Evolutionary conservation across 192 early-diverging fungal genomes (phyloP), one percentile per base, ranked within the genome.

Genomic region (Backusella tarrabulga): DNA sequence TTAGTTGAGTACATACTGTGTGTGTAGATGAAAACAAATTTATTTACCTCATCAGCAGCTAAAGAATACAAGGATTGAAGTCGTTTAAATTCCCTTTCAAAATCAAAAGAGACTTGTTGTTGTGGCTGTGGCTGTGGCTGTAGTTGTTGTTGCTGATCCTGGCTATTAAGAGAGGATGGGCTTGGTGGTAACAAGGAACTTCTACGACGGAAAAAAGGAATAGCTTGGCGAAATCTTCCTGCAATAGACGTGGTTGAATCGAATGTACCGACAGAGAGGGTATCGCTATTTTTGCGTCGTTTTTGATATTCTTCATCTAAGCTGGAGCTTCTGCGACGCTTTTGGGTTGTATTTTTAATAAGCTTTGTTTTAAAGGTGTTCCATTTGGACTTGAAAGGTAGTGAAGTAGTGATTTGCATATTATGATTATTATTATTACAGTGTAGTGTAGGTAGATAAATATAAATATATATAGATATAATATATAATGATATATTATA

Each of bases 41-140:
- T 56, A 29, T 26, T 63, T 74, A 74, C 72, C 72, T 74, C 72
- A 36, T 74, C 72, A 38, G 40, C 19, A 54, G 72, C 72, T 15
- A 74, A 60, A 34, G 40, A 15, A 26, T 74, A 74, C 41, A 60
- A 23, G 38, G 52, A 52, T 52, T 72, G 41, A 9, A 72, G 32
- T 34, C 54, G 29, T 63, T 63, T 34, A 23, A 74, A 21, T 36
- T 74, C 72, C 56, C 29, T 63, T 63, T 63, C 56, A 29, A 63
- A 63, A 26, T 63, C 23, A 63, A 63, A 63, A 63, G 56, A 3
- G 12, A 3, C 9, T 17, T 50, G 26, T 9, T 72, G 15, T 11
- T 11, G 19, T 29, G 26, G 21, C 2, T 40, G 42, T 15, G 12
- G 26, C 5, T 72, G 26, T 7, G 32, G 17, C 4, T 40, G 38